Base-by-base conservation (phyloP, 257 asterid species). In the Schizonepeta tenuifolia region DNA sequence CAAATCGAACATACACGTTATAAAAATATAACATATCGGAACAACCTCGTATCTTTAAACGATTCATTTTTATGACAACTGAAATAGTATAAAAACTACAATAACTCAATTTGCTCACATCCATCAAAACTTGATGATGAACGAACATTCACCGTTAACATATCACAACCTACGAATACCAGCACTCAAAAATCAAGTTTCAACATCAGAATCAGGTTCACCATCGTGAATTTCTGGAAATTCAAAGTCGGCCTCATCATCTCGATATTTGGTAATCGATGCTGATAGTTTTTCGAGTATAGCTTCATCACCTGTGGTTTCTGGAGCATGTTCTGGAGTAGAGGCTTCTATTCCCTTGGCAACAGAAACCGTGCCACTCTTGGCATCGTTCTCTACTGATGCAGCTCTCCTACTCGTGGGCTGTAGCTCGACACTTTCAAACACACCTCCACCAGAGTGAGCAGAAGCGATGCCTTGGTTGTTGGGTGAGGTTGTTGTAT, bases 221-320 rank as follows among this genome's bases (percentile, higher is more conserved):
- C 82, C 90, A 71, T 88, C 93, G 9, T 86, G 81, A 57, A 90
- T 92, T 76, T 88, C 92, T 14, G 98, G 96, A 65, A 90, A 62
- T 49, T 85, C 96, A 21, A 6, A n/a, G n/a, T n/a, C 9, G 24
- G 77, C 51, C 12, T 86, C 87, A 0, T 80, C 49, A 18, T 81
- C 92, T 4, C 40, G 1, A 43, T 38, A 17, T 26, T 63, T 1
- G 66, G 3, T 31, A 17, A n/a, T n/a, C n/a, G n/a, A n/a, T n/a
- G 78, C 77, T 28, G 87, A 80, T 49, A 81, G 77, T 17, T 73
- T 80, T 31, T 82, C 83, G 26, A 72, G 15, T 6, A 77, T 65
- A 2, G 53, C 78, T 77, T n/a, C n/a, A n/a, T n/a, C n/a, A n/a
- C n/a, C n/a, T 20, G 40, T 58, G 28, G 21, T 65, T 74, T 67